These are phyloP conservation scores for Acorus calamus DNA, from an alignment of 106 monocot genomes.

Conservation along the genomic window DNA sequence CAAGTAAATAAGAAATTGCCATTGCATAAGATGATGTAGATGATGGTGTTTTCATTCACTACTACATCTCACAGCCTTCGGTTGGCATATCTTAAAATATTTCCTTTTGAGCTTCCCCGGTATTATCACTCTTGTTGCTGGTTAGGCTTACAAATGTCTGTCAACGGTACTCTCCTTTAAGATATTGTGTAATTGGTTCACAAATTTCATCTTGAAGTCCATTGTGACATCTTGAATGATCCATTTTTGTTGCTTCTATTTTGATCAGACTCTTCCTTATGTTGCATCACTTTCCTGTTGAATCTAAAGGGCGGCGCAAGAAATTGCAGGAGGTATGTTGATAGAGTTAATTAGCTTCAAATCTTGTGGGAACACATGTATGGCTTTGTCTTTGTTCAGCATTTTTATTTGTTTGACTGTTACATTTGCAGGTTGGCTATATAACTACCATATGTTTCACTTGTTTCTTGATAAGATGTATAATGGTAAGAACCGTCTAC, in stretches of 20 bases:
- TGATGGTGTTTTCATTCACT: no score
- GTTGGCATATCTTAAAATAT: constrained; percentile 1
- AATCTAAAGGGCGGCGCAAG: constrained; percentile 88
- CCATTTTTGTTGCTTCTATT: no score
- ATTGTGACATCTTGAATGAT: no score
- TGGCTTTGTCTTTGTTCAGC: not conserved
- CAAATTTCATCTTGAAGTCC: no score
- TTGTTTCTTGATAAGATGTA: constrained; percentile 78
- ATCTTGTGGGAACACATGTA: not conserved
- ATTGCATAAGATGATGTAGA: no score
- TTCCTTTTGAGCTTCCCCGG: not conserved
- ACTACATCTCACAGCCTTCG: no score
- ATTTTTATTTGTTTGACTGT: not conserved
- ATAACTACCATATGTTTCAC: constrained; percentile 81
- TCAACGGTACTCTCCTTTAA: no score
- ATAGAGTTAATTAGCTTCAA: not conserved
- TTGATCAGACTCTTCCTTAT: constrained; percentile 72
- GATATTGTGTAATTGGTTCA: no score
- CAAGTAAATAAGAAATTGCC: no score
- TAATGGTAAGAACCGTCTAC: constrained; percentile 52
- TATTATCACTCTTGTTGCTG: no score
- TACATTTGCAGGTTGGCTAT: constrained; percentile 70
- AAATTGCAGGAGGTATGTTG: constrained; percentile 84
- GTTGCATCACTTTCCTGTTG: constrained; percentile 87
- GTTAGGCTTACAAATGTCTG: no score